Base-by-base conservation (phyloP, 1,284 basidiomycete species). In the Singerocomus rubriflavus region DNA sequence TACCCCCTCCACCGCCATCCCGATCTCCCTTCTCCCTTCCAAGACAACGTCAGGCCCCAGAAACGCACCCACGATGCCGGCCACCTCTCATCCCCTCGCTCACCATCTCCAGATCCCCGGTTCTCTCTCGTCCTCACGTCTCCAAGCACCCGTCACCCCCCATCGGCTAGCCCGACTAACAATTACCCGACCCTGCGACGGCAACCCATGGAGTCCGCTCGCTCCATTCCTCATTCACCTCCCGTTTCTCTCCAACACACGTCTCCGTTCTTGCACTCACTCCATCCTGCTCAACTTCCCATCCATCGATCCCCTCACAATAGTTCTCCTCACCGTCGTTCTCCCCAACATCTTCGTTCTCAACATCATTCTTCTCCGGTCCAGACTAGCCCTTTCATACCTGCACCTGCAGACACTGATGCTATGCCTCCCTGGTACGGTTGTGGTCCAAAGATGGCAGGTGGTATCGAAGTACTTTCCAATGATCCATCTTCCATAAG, bases 401-500 rank as follows among this genome's bases (percentile, higher is more conserved):
- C 34, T 26, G 13, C 35, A 11, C 14, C 44, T 17, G 12, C 40
- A 26, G 62, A 60, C 12, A 2, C 45, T 13, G 43, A 46, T 14
- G 2, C 34, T 45, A 52, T 63, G 57, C 52, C 60, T 30, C 64
- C 64, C 0, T 52, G 55, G 8, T 58, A 58, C 43, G 41, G 50
- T 14, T 31, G 50, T 32, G 60, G 62, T 27, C 62, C 57, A 38
- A 64, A 48, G 47, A 65, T 59, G 62, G 62, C 62, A 6, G 61
- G 64, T 1, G 64, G 62, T n/a, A 53, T 65, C 37, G 33, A 61
- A 29, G 44, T 66, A 4, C 53, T 63, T 27, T 54, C 58, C 33
- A 49, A n/a, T 6, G 57, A 66, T 33, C 17, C 50, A 1, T 14
- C 57, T 34, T 6, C 53, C 37, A 14, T 33, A 27, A 56, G 39